These are phyloP conservation scores for Trypanosoma caninum DNA, from an alignment of 208 protist species.

Conservation along the genomic window DNA sequence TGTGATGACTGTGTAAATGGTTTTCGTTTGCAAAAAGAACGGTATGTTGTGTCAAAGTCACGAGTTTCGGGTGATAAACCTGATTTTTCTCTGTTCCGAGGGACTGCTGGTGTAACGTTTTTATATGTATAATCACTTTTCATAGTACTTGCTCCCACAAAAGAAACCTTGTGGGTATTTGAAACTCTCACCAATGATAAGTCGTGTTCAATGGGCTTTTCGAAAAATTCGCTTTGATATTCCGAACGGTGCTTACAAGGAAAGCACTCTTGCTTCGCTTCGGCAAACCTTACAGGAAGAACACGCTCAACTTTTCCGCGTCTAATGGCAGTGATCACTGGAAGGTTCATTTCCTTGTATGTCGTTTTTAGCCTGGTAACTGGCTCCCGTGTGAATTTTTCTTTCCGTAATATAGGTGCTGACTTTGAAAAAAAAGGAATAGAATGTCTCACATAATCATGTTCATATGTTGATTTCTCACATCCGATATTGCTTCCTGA, in stretches of 20 bases:
- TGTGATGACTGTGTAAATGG: constrained; percentile 3
- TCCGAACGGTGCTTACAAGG: constrained; percentile 2
- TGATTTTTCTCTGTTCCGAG: neutral
- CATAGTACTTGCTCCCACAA: constrained; percentile 15
- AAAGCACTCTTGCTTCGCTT: neutral
- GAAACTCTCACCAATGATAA: neutral
- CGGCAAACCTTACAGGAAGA: neutral
- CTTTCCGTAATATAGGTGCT: neutral
- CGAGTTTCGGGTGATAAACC: constrained; percentile 13
- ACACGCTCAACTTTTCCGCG: constrained; percentile 2
- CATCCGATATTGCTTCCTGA: neutral
- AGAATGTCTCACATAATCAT: neutral
- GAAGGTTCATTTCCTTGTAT: constrained; percentile 14
- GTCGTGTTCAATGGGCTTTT: neutral
- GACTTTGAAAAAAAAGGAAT: neutral
- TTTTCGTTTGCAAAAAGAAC: neutral
- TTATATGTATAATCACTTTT: constrained; percentile 12
- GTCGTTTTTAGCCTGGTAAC: constrained; percentile 4
- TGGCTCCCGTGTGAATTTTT: neutral
- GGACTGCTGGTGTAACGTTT: neutral
- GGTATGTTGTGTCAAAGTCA: constrained; percentile 16
- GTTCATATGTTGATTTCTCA: constrained; percentile 7
- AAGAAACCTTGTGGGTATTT: neutral
- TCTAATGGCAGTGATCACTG: constrained; percentile 1
- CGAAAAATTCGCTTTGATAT: constrained; percentile 5